Evolutionary conservation across 2,329 filamentous ascomycete species (phyloP).

Genomic region (Aspergillus tanneri): DNA sequence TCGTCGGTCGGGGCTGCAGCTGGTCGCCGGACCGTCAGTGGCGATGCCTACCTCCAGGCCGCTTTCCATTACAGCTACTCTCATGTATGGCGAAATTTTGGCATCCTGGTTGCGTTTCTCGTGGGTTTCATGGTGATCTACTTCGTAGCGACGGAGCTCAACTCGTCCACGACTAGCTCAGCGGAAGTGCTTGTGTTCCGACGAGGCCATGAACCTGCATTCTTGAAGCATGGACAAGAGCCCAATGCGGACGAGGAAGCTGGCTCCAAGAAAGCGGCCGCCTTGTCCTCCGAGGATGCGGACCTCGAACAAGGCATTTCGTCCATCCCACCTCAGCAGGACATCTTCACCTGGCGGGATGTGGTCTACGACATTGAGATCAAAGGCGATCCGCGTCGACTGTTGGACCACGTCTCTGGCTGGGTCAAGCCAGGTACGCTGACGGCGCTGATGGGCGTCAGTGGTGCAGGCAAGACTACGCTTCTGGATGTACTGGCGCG

Average conservation of each 20-base stretch:
- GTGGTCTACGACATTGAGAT: conserved; percentile 62
- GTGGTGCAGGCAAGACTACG: conserved; percentile 86
- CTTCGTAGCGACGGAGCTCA: conserved; percentile 45
- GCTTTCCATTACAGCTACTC: conserved; percentile 57
- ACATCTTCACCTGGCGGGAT: conserved; percentile 77
- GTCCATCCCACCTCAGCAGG: conserved; percentile 50
- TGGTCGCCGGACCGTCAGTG: conserved; percentile 55
- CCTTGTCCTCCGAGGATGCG: no score
- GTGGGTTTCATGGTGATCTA: conserved; percentile 62
- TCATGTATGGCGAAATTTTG: conserved; percentile 68
- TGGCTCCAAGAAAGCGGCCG: neutral
- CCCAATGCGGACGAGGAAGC: conserved; percentile 5
- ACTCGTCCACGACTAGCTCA: conserved; percentile 67
- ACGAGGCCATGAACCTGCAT: conserved; percentile 46
- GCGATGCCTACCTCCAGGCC: conserved; percentile 57
- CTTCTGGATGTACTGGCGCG: conserved; percentile 81
- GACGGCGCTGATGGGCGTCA: conserved; percentile 86
- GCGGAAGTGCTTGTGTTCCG: conserved; percentile 75
- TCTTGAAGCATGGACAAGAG: conserved; percentile 1
- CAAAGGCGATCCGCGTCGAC: conserved; percentile 68
- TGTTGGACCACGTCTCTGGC: conserved; percentile 81
- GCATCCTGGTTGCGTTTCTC: conserved; percentile 65
- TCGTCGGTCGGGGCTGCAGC: conserved; percentile 56
- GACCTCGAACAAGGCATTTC: conserved; percentile 22
- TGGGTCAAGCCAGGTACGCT: conserved; percentile 91